Evolutionary conservation across 2,329 filamentous ascomycete species (phyloP), one percentile per base, ranked within the genome.

Genomic region (Fusarium buxicola): DNA sequence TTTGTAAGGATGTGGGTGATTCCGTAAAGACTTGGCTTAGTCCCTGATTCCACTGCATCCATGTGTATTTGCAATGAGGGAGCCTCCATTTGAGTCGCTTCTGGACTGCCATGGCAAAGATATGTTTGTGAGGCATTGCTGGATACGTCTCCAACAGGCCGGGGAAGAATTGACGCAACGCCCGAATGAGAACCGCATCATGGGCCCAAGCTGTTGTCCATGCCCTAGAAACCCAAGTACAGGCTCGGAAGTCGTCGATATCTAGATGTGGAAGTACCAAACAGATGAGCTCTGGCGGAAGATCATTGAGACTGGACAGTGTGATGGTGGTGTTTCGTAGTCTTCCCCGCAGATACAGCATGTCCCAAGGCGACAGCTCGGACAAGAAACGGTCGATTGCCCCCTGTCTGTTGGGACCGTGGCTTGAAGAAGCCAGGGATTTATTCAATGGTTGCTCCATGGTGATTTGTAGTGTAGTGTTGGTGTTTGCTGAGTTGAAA

Each of bases 201-300:
- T 70, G 65, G 11, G 62, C 65, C 72, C 73, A 75, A 7, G 49
- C 21, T 2, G 32, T 18, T 7, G 55, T 53, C 74, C 74, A 76
- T n/a, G 52, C 50, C 11, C 36, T 68, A 9, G 59, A 75, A 2
- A 74, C 74, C 6, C 55, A 21, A 12, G 28, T 59, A 44, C 73
- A 75, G 31, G 36, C 54, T 47, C 69, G 38, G 21, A 72, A 56
- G 24, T 75, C 73, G 7, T 69, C 45, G 7, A 74, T 36, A 0
- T 51, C 40, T 12, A 76, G 62, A 12, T 69, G 48, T 1, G 50
- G 48, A 11, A 66, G 52, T 18, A 75, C 55, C 7, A 51, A 12
- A 11, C 63, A 69, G 11, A 75, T 31, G 9, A 76, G 41, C 43
- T 76, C 74, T 5, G 45, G 40, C 1, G 74, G 73, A 0, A 76